Conservation (phyloP, 2,329 filamentous ascomycete species). For the Coccinonectria pachysandricola region DNA sequence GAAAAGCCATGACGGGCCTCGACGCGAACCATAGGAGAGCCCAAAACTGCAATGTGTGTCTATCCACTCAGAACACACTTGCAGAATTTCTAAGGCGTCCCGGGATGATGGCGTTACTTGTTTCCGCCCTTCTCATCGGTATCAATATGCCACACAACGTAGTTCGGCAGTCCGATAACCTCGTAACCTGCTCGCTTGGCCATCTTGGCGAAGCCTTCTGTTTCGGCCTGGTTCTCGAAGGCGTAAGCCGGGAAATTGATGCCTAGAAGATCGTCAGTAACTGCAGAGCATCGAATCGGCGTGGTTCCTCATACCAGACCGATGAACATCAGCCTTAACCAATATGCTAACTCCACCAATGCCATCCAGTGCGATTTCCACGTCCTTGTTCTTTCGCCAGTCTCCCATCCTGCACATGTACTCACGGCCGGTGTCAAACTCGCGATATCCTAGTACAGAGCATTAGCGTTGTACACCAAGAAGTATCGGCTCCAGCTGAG, state of each 20-base stretch:
- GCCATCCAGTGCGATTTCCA: conserved; percentile 85
- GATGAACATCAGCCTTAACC: conserved; percentile 94
- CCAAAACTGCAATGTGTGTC: too few relatives aligned
- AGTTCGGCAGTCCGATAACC: conserved; percentile 89
- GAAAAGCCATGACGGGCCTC: too few relatives aligned
- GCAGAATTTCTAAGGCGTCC: too few relatives aligned
- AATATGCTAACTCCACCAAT: conserved; percentile 96
- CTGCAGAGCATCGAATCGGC: too few relatives aligned
- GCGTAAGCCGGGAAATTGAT: conserved; percentile 97
- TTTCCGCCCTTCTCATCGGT: conserved; percentile 92
- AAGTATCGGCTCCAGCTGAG: conserved; percentile 1
- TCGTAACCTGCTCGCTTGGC: conserved; percentile 90
- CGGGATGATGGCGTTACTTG: too few relatives aligned
- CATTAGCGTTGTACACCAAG: conserved; percentile 4
- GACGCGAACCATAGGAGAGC: too few relatives aligned
- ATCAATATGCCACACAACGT: conserved; percentile 97
- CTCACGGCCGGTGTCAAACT: conserved; percentile 80
- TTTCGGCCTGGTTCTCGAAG: conserved; percentile 98
- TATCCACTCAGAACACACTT: too few relatives aligned
- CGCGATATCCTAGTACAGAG: conserved; percentile 63
- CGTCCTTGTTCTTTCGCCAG: conserved; percentile 83
- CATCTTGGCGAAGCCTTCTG: conserved; percentile 98
- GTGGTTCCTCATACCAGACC: conserved; percentile 80
- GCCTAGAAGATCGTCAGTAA: conserved; percentile 50
- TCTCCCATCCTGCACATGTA: conserved; percentile 90